Percentiles rank a stretch among this genome's conserved stretches.
Conservation (phyloP, 208 protist genomes). For the Wallacemonas sp. region DNA sequence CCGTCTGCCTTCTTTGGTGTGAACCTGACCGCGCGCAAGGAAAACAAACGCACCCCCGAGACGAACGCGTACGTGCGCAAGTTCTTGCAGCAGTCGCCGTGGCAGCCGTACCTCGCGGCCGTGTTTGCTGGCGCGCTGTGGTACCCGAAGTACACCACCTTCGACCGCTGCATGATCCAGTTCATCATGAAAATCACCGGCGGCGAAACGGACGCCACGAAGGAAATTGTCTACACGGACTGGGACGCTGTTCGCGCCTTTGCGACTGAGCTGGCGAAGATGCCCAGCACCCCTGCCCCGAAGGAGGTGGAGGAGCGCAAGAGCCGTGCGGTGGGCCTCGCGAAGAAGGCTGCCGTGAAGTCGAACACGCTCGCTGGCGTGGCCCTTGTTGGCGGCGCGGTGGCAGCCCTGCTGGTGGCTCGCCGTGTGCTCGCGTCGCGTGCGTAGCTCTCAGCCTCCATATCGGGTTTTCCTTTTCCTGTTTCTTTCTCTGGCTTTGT, state of each 20-base stretch:
- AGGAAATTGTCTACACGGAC: conserved; percentile 29
- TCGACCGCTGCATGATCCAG: conserved; percentile 25
- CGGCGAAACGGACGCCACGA: conserved; percentile 26
- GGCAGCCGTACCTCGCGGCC: conserved; percentile 13
- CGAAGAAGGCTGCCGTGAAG: neutral
- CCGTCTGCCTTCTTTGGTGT: conserved; percentile 27
- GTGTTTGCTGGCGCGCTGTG: conserved; percentile 31
- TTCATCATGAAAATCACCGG: conserved; percentile 30
- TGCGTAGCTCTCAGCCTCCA: no score
- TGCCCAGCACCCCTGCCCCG: neutral
- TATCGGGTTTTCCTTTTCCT: no score
- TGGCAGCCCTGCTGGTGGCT: neutral
- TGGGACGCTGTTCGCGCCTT: conserved; percentile 20
- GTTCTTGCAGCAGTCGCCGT: conserved; percentile 20
- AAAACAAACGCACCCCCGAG: conserved; percentile 17
- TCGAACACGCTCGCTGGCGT: neutral
- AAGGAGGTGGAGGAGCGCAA: neutral
- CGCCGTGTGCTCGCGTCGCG: neutral
- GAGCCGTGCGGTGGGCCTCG: neutral
- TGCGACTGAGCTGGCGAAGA: conserved; percentile 1
- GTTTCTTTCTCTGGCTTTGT: no score
- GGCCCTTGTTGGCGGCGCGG: neutral
- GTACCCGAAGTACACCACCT: conserved; percentile 30
- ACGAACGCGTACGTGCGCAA: conserved; percentile 29
- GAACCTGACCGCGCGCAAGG: conserved; percentile 27